Evolutionary conservation across 202 grass and related monocot species (phyloP), one percentile per base, ranked within the genome.

Genomic region (Schoenoplectus triqueter): DNA sequence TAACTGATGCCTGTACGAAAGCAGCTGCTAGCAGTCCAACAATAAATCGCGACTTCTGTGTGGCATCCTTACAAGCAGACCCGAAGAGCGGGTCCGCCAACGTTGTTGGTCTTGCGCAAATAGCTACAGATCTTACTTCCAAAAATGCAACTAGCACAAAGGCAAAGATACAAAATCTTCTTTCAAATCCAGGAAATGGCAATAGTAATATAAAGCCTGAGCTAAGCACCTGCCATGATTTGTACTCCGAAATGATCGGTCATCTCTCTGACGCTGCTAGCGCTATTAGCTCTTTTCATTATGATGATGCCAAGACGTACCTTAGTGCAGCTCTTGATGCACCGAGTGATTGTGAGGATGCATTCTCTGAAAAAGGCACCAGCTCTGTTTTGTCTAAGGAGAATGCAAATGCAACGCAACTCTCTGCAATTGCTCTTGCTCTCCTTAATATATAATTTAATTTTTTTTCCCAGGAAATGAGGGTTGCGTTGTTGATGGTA

Each of bases 351-450:
- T 97, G 94, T 8, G 89, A 92, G 61, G 92, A 94, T 40, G 82
- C 80, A 15, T 97, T 97, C 78, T 2, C 84, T 22, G 90, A 92
- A 17, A 85, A 86, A 64, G 72, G 77, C 4, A 3, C 92, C 2
- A 0, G 15, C 39, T 82, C 94, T 19, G 86, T 92, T n/a, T 62
- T 97, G 54, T 70, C 73, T 2, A 76, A 10, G 10, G 86, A 90
- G 73, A 84, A 71, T 83, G 50, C 19, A 71, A 13, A 19, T 44
- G 40, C 89, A 61, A 85, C 86, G 15, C 76, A 91, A 47, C 90
- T 92, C 4, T 78, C 84, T 18, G 89, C 88, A 46, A 88, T 94
- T 85, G 88, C 90, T 56, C 92, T 97, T 51, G 88, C 67, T 64
- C 73, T 90, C 45, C 83, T 73, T 55, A 86, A 76, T 47, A 78